Percentiles rank a stretch among this genome's conserved stretches.
These are phyloP conservation scores for Irpex rosettiformis DNA, from an alignment of 1,284 basidiomycete genomes.

Conservation along the genomic window DNA sequence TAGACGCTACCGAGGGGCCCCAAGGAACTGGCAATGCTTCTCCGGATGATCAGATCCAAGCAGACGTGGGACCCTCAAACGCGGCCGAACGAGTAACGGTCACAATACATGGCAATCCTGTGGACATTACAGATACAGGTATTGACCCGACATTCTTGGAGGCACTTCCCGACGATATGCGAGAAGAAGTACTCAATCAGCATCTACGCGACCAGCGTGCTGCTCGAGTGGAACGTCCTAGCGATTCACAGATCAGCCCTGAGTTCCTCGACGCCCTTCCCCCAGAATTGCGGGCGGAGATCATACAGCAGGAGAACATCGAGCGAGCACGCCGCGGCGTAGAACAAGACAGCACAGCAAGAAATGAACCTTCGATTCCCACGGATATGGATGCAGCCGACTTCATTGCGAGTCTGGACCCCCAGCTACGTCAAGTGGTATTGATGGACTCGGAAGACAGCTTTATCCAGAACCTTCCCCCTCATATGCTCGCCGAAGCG, in stretches of 20 bases:
- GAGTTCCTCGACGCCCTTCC: conserved; percentile 98
- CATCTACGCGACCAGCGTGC: conserved; percentile 91
- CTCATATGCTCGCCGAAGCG: conserved; percentile 82
- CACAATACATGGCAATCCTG: conserved; percentile 86
- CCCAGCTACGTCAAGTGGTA: conserved; percentile 81
- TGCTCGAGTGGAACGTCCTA: conserved; percentile 64
- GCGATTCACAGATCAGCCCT: conserved; percentile 85
- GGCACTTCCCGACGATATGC: conserved; percentile 97
- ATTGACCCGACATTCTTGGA: conserved; percentile 98
- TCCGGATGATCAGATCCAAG: conserved; percentile 10
- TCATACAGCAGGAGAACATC: conserved; percentile 90
- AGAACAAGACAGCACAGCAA: conserved; percentile 36
- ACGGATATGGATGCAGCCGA: conserved; percentile 82
- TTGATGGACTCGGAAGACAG: conserved; percentile 84
- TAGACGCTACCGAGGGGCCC: conserved; percentile 29
- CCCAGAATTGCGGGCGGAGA: conserved; percentile 94
- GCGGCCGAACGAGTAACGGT: conserved; percentile 70
- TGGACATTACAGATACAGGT: conserved; percentile 98
- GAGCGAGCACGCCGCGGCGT: conserved; percentile 69
- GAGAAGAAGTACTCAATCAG: conserved; percentile 97
- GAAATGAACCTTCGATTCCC: conserved; percentile 39
- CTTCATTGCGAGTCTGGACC: conserved; percentile 86
- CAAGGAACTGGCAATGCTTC: conserved; percentile 8
- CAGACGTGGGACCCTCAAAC: conserved; percentile 31
- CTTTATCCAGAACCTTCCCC: conserved; percentile 76